These are phyloP conservation scores for Metschnikowia drakensbergensis DNA, from an alignment of 805 yeast genomes.

Conservation along the genomic window DNA sequence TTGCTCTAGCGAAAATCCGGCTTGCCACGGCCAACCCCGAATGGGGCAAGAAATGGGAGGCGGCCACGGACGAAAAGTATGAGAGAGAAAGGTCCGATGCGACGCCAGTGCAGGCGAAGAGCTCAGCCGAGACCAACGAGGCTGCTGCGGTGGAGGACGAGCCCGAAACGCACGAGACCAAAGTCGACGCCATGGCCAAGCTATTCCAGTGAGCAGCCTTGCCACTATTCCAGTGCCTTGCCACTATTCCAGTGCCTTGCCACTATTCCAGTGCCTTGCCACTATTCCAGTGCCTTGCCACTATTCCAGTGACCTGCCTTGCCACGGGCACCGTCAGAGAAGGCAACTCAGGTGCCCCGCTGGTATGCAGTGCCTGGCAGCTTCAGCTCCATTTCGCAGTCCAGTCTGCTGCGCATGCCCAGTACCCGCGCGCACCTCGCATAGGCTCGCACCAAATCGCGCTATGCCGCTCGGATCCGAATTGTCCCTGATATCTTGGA, in stretches of 20 bases:
- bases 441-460: background rate
- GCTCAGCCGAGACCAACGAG: background rate
- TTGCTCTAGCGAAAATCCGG: constrained; percentile 15
- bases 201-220: constrained; percentile 7
- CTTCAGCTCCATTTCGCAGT: background rate
- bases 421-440: background rate
- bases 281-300: too few relatives aligned
- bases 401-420: background rate
- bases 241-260: too few relatives aligned
- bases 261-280: too few relatives aligned
- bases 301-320: too few relatives aligned
- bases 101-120: background rate
- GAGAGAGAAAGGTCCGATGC: constrained; percentile 2
- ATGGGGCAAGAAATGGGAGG: constrained; percentile 20
- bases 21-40: constrained; percentile 10
- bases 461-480: background rate
- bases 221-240: too few relatives aligned
- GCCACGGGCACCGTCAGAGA: too few relatives aligned
- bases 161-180: constrained; percentile 6
- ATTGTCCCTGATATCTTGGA: background rate
- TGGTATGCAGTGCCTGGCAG: too few relatives aligned
- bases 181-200: constrained; percentile 16
- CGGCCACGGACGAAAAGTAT: constrained; percentile 10
- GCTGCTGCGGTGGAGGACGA: background rate
- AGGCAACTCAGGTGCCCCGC: too few relatives aligned